Conservation (phyloP, 305 asterid genomes). For the Withania somnifera region DNA sequence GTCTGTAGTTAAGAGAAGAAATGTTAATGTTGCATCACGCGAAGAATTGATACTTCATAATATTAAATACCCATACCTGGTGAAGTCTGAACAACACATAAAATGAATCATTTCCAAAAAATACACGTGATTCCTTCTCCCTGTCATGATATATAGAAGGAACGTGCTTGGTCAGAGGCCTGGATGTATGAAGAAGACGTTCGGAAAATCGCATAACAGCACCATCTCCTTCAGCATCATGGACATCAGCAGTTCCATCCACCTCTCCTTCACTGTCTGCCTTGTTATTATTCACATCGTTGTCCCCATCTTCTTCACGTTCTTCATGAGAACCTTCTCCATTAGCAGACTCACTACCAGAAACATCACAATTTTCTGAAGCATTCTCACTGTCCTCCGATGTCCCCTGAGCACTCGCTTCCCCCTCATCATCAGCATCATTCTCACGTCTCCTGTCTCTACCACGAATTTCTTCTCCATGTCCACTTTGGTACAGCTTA, state of each 20-base stretch:
- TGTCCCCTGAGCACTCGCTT: slow-evolving; percentile 54
- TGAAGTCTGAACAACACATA: slow-evolving; percentile 88
- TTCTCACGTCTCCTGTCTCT: slow-evolving; percentile 36
- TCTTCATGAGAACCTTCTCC: slow-evolving; percentile 66
- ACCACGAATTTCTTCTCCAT: slow-evolving; percentile 18
- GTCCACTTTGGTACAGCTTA: slow-evolving; percentile 16
- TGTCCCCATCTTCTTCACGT: slow-evolving; percentile 48
- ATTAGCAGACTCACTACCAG: slow-evolving; percentile 71
- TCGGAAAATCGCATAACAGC: slow-evolving; percentile 26
- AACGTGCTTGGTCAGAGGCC: slow-evolving; percentile 54
- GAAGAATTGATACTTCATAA: background rate
- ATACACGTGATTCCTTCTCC: slow-evolving; percentile 36
- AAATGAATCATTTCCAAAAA: slow-evolving; percentile 84
- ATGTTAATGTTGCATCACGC: background rate
- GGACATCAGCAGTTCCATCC: slow-evolving; percentile 39
- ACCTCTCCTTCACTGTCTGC: slow-evolving; percentile 80
- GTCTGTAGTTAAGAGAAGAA: slow-evolving; percentile 34
- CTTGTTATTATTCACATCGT: slow-evolving; percentile 39
- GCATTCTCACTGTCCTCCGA: slow-evolving; percentile 67
- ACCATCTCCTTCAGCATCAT: slow-evolving; percentile 39
- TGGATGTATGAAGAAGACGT: slow-evolving; percentile 35
- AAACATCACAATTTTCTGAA: slow-evolving; percentile 58
- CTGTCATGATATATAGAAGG: slow-evolving; percentile 27
- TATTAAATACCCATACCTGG: slow-evolving; percentile 38
- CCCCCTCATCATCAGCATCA: slow-evolving; percentile 47